phyloP scores from a whole-genome alignment of 2,329 filamentous ascomycete species.

The Torrubiellomyces zombiae region DNA sequence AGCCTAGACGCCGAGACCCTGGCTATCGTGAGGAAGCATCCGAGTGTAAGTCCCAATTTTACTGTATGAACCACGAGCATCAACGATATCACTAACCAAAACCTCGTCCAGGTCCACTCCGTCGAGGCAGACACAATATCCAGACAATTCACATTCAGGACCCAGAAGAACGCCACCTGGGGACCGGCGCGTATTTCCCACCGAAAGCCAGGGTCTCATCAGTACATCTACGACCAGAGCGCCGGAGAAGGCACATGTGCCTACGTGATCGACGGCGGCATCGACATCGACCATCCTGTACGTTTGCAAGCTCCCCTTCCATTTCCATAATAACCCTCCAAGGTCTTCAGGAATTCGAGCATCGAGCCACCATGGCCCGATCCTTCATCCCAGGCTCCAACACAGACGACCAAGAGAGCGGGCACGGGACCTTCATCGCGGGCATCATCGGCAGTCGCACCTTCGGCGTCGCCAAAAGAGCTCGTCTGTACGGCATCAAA shows the following conservation, averaged over 20 bases:
- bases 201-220: conserved; percentile 6
- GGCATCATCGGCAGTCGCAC: conserved; percentile 16
- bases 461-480: conserved; percentile 23
- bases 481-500: conserved; percentile 21
- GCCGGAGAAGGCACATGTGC: conserved; percentile 19
- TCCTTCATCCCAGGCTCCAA: conserved; percentile 16
- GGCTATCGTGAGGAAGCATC: conserved; percentile 8
- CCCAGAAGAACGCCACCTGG: conserved; percentile 20
- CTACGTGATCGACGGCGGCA: conserved; percentile 27
- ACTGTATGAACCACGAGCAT: not conserved
- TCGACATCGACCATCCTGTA: conserved; percentile 15
- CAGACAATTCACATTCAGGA: conserved; percentile 4
- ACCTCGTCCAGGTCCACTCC: conserved; percentile 14
- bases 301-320: conserved; percentile 5
- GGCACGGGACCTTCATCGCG: conserved; percentile 16
- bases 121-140: conserved; percentile 18
- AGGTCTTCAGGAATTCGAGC: conserved; percentile 17
- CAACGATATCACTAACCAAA: not conserved
- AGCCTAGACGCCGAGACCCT: conserved; percentile 7
- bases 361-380: conserved; percentile 18
- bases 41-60: conserved; percentile 6
- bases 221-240: conserved; percentile 17
- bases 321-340: not conserved
- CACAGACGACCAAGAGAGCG: conserved; percentile 12
- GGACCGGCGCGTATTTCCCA: conserved; percentile 18